phyloP scores from a whole-genome alignment of 1,139 yeast species.

The Nakaseomyces kungkrabaensis region DNA sequence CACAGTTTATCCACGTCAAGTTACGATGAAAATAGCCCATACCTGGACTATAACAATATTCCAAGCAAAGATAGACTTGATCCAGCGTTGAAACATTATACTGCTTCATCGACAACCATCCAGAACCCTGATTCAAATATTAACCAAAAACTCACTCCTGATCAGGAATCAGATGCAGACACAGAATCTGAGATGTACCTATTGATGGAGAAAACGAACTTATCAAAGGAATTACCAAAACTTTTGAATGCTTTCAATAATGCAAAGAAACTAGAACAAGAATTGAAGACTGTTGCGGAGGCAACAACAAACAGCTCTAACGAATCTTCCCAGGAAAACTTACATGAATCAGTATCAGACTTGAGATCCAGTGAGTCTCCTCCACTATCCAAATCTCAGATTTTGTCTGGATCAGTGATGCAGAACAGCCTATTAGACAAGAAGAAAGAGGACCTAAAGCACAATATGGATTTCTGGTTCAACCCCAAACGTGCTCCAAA shows the following conservation, averaged over 20 bases:
- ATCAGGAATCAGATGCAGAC: constrained; percentile 11
- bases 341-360: neutral
- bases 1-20: constrained; percentile 2
- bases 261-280: constrained; percentile 29
- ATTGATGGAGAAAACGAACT: constrained; percentile 23
- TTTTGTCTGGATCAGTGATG: neutral
- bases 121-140: neutral
- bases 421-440: neutral
- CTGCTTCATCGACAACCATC: constrained; percentile 3
- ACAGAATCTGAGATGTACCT: constrained; percentile 13
- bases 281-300: constrained; percentile 14
- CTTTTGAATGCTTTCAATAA: constrained; percentile 32
- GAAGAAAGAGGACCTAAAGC: neutral
- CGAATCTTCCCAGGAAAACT: neutral
- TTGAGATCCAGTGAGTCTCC: neutral
- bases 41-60: neutral
- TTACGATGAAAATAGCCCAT: neutral
- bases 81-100: neutral
- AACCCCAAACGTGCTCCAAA: neutral
- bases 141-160: constrained; percentile 12
- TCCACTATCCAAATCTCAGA: neutral
- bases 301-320: neutral
- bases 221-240: constrained; percentile 31
- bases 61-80: neutral
- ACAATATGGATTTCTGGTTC: constrained; percentile 1